These are phyloP conservation scores for Leccinum fuscescens DNA, from an alignment of 1,284 basidiomycete species.

Conservation along the genomic window DNA sequence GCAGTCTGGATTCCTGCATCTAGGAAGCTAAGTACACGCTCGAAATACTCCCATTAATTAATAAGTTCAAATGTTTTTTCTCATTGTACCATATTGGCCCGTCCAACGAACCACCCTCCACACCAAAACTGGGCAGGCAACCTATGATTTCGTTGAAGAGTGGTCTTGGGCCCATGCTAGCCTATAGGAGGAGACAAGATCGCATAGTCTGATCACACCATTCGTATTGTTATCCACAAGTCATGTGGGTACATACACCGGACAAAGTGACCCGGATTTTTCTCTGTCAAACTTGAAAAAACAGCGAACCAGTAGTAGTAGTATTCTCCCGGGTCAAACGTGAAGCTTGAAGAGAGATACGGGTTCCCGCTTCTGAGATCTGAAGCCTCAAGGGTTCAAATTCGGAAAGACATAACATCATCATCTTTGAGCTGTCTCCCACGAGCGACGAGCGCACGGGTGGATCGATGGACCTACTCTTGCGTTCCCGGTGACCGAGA, in stretches of 20 bases:
- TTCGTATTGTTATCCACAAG: no score
- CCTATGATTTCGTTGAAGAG: neutral
- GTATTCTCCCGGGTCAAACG: neutral
- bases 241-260: no score
- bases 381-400: neutral
- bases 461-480: neutral
- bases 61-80: no score
- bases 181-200: neutral
- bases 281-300: neutral
- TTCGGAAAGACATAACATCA: neutral
- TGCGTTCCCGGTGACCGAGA: no score
- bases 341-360: no score
- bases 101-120: neutral
- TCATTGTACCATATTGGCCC: neutral
- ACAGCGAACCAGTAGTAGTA: no score
- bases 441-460: neutral
- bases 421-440: neutral
- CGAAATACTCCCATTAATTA: no score
- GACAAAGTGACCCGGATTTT: neutral
- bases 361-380: neutral
- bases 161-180: neutral
- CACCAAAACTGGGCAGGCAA: neutral
- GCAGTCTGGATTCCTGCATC: no score
- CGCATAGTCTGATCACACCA: neutral
- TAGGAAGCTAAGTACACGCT: no score